These are phyloP conservation scores for Penicillium capsulatum DNA, from an alignment of 2,329 filamentous ascomycete species.

Conservation along the genomic window DNA sequence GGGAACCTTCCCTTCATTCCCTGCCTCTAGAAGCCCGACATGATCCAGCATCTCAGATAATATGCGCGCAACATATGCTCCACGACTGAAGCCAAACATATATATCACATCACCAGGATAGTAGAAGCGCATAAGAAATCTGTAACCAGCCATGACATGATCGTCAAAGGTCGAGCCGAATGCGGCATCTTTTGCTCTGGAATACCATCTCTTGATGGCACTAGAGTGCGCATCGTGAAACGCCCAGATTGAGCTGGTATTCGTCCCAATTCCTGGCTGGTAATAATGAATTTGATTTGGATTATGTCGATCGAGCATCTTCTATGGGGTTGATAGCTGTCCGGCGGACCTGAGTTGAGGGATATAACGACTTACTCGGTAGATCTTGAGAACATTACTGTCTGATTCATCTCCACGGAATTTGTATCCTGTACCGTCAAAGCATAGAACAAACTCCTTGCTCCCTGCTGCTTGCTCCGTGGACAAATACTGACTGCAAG, in stretches of 20 bases:
- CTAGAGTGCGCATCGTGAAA: no score
- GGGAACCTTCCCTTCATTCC: conserved; percentile 77
- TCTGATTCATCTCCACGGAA: conserved; percentile 40
- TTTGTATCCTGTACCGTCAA: conserved; percentile 43
- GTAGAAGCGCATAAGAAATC: conserved; percentile 71
- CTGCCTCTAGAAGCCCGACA: conserved; percentile 69
- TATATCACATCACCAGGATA: conserved; percentile 56
- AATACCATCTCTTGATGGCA: no score
- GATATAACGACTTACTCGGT: conserved; percentile 28
- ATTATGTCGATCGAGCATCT: no score
- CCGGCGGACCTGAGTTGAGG: no score
- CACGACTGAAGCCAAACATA: conserved; percentile 69
- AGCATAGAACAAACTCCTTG: conserved; percentile 33
- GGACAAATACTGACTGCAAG: background rate
- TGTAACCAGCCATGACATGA: conserved; percentile 77
- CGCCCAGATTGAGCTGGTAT: no score
- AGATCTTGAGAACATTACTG: conserved; percentile 46
- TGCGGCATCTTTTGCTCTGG: conserved; percentile 59
- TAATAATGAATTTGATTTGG: no score
- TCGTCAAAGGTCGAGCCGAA: conserved; percentile 74
- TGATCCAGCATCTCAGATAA: conserved; percentile 80
- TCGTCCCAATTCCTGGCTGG: no score
- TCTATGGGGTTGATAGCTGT: no score
- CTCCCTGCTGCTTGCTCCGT: background rate
- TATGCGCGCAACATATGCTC: conserved; percentile 68